These are phyloP conservation scores for Magnaporthiopsis rhizophila DNA, from an alignment of 2,329 filamentous ascomycete genomes.

Conservation along the genomic window DNA sequence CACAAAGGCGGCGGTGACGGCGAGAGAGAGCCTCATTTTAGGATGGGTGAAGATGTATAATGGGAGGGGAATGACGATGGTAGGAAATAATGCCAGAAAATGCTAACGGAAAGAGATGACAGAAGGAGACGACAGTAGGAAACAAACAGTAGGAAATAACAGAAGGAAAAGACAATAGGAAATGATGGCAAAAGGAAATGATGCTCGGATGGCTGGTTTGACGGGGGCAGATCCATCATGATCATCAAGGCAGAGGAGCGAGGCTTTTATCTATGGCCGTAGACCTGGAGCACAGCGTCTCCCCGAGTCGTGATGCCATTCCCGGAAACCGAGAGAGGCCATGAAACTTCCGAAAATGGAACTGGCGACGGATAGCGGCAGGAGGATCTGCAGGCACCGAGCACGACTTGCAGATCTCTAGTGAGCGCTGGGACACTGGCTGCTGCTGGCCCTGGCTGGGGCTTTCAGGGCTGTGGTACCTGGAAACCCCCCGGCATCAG, in stretches of 20 bases:
- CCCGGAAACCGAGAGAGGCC: not conserved
- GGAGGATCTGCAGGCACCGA: not conserved
- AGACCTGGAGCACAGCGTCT: not conserved
- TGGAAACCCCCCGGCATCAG: too few relatives aligned
- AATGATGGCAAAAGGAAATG: fast-evolving
- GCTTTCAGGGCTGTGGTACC: too few relatives aligned
- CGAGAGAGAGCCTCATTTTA: conserved; percentile 2
- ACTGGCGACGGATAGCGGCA: not conserved
- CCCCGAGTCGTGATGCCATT: not conserved
- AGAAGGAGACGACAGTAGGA: too few relatives aligned
- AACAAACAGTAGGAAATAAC: not conserved
- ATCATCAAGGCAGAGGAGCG: not conserved
- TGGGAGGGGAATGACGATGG: not conserved
- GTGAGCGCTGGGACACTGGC: too few relatives aligned
- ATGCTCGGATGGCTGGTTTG: not conserved
- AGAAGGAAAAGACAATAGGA: not conserved
- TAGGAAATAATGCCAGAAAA: not conserved
- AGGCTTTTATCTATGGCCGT: not conserved
- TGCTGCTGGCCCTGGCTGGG: too few relatives aligned
- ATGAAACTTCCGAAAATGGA: not conserved
- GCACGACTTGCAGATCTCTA: too few relatives aligned
- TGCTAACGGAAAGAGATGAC: too few relatives aligned
- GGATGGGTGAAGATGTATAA: not conserved
- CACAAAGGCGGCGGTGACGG: not conserved
- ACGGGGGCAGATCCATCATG: not conserved